Evolutionary conservation across 257 asterid genomes (phyloP), one percentile per base, ranked within the genome.

Genomic region (Nicotiana sylvestris): DNA sequence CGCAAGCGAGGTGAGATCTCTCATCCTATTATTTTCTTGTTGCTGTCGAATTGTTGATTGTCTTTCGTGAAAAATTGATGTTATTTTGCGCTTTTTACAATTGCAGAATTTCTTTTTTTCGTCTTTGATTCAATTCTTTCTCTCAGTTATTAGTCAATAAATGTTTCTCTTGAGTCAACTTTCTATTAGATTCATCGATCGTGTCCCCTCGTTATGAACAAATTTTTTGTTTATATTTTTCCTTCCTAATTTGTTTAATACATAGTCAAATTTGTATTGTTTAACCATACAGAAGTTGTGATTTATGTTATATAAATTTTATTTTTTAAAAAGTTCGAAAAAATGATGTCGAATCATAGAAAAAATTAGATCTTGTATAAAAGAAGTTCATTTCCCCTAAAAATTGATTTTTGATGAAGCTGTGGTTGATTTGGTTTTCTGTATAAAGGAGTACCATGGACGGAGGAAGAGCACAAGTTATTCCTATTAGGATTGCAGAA

Each of bases 1-100:
- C 98, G 98, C 15, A 94, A 93, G 86, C 88, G 97, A 92, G 98
- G 98, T 93, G 61, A 85, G 91, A 91, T 90, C 93, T 84, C 69
- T n/a, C 25, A 25, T 87, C 84, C 49, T 68, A 65, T 61, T 70
- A 8, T 51, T 2, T 10, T 2, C 25, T 35, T 60, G 16, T 60
- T 79, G 29, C 4, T 78, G 9, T 39, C 10, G 10, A 39, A 39
- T 39, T 39, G 9, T 39, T 39, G 10, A 39, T 39, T 7, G 49
- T 39, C 10, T 39, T 18, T 58, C 29, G 10, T 77, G 8, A 4
- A 66, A 17, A 67, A 33, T 70, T 18, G 37, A 5, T 5, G n/a
- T 43, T 32, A n/a, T 46, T 70, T 72, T 46, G 12, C 25, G 35
- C 78, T 5, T 43, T 70, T 70, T 39, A 21, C 58, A 70, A 56